These are phyloP conservation scores for Rutstroemia sp. DNA, from an alignment of 2,329 filamentous ascomycete species.

Conservation along the genomic window DNA sequence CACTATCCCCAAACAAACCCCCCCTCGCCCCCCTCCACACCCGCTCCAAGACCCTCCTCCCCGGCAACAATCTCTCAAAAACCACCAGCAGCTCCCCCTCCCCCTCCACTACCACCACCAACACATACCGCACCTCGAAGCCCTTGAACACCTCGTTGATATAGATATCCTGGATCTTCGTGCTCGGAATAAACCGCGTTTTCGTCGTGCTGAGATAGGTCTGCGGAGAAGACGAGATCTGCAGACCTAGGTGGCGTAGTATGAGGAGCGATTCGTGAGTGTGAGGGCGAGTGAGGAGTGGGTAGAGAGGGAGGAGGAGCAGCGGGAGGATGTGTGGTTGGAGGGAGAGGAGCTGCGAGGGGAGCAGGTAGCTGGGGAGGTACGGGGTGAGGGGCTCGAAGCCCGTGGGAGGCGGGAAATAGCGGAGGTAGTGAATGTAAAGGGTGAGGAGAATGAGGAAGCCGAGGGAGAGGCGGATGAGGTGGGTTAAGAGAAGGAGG, in stretches of 20 bases:
- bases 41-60: slow-evolving; percentile 67
- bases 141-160: slow-evolving; percentile 93
- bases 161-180: slow-evolving; percentile 84
- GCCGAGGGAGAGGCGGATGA: slow-evolving; percentile 35
- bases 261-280: slow-evolving; percentile 80
- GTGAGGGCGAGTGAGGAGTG: slow-evolving; percentile 40
- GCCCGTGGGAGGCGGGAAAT: slow-evolving; percentile 11
- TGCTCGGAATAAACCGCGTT: slow-evolving; percentile 81
- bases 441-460: slow-evolving; percentile 40
- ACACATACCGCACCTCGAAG: slow-evolving; percentile 83
- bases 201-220: slow-evolving; percentile 57
- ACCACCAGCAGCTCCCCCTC: slow-evolving; percentile 91
- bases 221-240: slow-evolving; percentile 67
- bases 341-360: slow-evolving; percentile 34
- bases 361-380: slow-evolving; percentile 28
- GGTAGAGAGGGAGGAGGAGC: slow-evolving; percentile 35
- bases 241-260: slow-evolving; percentile 81
- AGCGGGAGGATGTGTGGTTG: slow-evolving; percentile 31
- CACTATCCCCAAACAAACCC: slow-evolving; percentile 64
- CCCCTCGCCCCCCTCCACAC: slow-evolving; percentile 83
- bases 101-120: slow-evolving; percentile 82
- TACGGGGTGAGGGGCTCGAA: slow-evolving; percentile 19
- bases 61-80: slow-evolving; percentile 74
- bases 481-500: slow-evolving; percentile 37
- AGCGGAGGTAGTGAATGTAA: slow-evolving; percentile 39